Conservation (phyloP, 306 rosid species). For the Cicer yamashitae region DNA sequence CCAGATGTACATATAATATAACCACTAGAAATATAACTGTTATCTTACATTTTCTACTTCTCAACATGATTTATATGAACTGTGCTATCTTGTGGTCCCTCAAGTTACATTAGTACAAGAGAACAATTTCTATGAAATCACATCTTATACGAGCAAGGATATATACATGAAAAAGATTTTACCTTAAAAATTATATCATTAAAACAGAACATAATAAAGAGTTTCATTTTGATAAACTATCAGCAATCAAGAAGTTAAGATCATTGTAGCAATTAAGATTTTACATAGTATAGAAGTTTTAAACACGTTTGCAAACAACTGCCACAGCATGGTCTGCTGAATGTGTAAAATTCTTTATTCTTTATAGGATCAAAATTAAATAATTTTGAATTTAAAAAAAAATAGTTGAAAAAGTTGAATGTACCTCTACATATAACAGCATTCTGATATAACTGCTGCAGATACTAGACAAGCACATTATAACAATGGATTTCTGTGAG, state of each 20-base stretch:
- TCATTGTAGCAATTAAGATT: slow-evolving; percentile 2
- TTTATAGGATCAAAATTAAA: not conserved
- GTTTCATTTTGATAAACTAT: not conserved
- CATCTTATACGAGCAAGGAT: not conserved
- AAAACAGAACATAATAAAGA: not conserved
- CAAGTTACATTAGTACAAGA: slow-evolving; percentile 3
- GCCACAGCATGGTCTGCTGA: slow-evolving; percentile 9
- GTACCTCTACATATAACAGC: not conserved
- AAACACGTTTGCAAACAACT: slow-evolving; percentile 1
- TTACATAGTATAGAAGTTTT: not conserved
- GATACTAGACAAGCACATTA: slow-evolving; percentile 11
- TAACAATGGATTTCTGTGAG: slow-evolving; percentile 19
- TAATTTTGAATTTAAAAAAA: slow-evolving; percentile 15
- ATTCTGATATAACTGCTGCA: slow-evolving; percentile 8
- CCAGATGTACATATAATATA: not conserved
- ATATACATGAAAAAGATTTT: not conserved
- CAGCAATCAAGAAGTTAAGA: slow-evolving; percentile 21
- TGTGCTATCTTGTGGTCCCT: not conserved
- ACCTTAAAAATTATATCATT: slow-evolving; percentile 12
- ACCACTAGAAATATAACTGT: slow-evolving; percentile 28
- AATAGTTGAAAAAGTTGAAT: slow-evolving; percentile 2
- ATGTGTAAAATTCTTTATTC: not conserved
- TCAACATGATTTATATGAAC: slow-evolving; percentile 23
- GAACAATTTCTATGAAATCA: slow-evolving; percentile 26
- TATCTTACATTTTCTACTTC: slow-evolving; percentile 23